Conservation (phyloP, 2,329 filamentous ascomycete genomes). For the Blumeriella jaapii region DNA sequence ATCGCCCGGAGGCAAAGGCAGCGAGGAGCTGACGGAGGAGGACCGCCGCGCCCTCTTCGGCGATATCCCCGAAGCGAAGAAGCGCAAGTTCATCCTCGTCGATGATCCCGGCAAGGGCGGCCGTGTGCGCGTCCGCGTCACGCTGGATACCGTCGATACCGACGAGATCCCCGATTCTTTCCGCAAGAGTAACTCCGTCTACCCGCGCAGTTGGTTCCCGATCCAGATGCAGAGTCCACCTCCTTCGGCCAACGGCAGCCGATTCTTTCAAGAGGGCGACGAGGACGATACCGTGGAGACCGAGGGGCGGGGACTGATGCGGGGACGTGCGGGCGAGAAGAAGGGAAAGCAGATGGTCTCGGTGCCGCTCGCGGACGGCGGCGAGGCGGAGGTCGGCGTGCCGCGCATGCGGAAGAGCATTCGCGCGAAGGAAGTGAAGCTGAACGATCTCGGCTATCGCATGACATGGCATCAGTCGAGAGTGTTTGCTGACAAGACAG, state of each 20-base stretch:
- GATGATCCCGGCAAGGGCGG: slow-evolving; percentile 76
- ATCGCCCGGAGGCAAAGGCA: slow-evolving; percentile 16
- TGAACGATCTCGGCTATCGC: slow-evolving; percentile 87
- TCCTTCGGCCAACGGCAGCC: slow-evolving; percentile 60
- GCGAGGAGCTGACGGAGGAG: slow-evolving; percentile 28
- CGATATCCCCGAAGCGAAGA: slow-evolving; percentile 78
- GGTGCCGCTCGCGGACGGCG: slow-evolving; percentile 58
- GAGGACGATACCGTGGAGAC: slow-evolving; percentile 43
- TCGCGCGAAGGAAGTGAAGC: slow-evolving; percentile 70
- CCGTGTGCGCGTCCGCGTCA: slow-evolving; percentile 79
- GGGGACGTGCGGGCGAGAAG: slow-evolving; percentile 11
- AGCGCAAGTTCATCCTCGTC: slow-evolving; percentile 92
- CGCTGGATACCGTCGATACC: slow-evolving; percentile 86
- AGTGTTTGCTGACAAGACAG: slow-evolving; percentile 73
- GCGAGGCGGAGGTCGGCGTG: slow-evolving; percentile 60
- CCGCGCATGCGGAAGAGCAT: slow-evolving; percentile 60
- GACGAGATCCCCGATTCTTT: slow-evolving; percentile 95
- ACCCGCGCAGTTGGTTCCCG: slow-evolving; percentile 82
- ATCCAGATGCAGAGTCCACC: slow-evolving; percentile 85
- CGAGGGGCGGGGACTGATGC: slow-evolving; percentile 14
- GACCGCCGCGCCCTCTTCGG: slow-evolving; percentile 67
- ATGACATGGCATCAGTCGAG: slow-evolving; percentile 96
- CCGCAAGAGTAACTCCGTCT: slow-evolving; percentile 80
- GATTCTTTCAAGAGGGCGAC: slow-evolving; percentile 62
- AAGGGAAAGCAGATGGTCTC: slow-evolving; percentile 39